These are phyloP conservation scores for Pseudocercospora crystallina DNA, from an alignment of 2,329 filamentous ascomycete species.

Conservation along the genomic window DNA sequence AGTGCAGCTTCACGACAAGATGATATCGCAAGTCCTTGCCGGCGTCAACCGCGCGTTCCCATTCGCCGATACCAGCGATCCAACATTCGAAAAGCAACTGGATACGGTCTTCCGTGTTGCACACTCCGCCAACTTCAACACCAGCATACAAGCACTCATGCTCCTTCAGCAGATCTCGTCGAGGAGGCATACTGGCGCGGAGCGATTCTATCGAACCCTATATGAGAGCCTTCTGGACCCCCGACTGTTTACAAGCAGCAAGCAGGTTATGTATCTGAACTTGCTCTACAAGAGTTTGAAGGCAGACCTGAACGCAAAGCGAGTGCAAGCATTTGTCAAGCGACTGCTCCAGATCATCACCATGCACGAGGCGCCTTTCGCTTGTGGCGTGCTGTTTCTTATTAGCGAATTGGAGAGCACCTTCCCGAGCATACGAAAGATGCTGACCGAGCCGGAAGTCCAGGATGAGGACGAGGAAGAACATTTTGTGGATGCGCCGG, in stretches of 20 bases:
- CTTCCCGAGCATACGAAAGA: conserved; percentile 75
- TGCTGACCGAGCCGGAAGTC: conserved; percentile 79
- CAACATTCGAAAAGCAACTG: conserved; percentile 80
- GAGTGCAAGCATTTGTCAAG: conserved; percentile 95
- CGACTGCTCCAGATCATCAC: conserved; percentile 83
- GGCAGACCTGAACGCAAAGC: conserved; percentile 82
- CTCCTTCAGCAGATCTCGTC: conserved; percentile 89
- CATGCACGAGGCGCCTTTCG: conserved; percentile 87
- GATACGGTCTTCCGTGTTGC: conserved; percentile 94
- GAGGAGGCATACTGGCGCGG: conserved; percentile 75
- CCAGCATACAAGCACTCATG: conserved; percentile 90
- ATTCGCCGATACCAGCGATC: conserved; percentile 79
- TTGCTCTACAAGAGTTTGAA: conserved; percentile 85
- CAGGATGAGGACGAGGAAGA: conserved; percentile 71
- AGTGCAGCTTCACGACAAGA: conserved; percentile 77
- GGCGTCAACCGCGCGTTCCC: conserved; percentile 96
- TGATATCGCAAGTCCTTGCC: conserved; percentile 86
- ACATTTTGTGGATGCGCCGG: conserved; percentile 65
- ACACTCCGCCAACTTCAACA: conserved; percentile 98
- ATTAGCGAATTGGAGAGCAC: conserved; percentile 75
- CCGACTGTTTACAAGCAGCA: conserved; percentile 82
- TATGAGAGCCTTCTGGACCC: conserved; percentile 95
- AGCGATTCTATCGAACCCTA: conserved; percentile 90
- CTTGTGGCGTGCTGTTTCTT: conserved; percentile 89
- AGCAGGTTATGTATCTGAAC: conserved; percentile 93